Evolutionary conservation across 352 stramenopile genomes (phyloP).

Genomic region (Phytopythium ostracodes): DNA sequence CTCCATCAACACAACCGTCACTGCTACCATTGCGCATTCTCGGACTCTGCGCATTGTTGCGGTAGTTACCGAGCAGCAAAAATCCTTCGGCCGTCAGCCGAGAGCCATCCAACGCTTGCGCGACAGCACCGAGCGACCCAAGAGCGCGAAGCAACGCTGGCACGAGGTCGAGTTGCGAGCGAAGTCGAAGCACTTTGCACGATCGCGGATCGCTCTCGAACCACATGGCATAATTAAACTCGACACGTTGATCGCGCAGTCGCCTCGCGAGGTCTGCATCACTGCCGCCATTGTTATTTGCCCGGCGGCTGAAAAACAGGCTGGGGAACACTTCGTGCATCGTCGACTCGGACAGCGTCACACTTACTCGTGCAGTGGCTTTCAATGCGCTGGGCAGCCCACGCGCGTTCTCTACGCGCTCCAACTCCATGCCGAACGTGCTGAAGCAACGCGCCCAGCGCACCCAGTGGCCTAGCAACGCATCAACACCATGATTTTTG

Average conservation of each 20-base stretch:
- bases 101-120: not conserved
- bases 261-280: constrained; percentile 16
- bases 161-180: not conserved
- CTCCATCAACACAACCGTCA: too few species aligned
- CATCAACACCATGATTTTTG: too few species aligned
- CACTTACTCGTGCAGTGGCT: too few species aligned
- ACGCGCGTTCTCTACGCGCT: too few species aligned
- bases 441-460: too few species aligned
- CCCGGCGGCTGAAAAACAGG: constrained; percentile 19
- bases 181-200: not conserved
- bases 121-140: not conserved
- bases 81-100: not conserved
- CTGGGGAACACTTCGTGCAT: constrained; percentile 23
- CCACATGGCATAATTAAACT: constrained; percentile 23
- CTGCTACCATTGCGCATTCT: not conserved
- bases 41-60: not conserved
- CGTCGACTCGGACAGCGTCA: constrained; percentile 17
- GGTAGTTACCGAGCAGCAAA: not conserved
- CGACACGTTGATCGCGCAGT: constrained; percentile 21
- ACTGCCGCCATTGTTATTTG: constrained; percentile 9
- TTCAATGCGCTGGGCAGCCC: too few species aligned
- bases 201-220: constrained; percentile 18
- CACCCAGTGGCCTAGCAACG: too few species aligned
- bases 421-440: too few species aligned
- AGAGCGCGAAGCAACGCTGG: not conserved